Base-by-base conservation (phyloP, 2,329 filamentous ascomycete species). In the Monosporascus ibericus region DNA sequence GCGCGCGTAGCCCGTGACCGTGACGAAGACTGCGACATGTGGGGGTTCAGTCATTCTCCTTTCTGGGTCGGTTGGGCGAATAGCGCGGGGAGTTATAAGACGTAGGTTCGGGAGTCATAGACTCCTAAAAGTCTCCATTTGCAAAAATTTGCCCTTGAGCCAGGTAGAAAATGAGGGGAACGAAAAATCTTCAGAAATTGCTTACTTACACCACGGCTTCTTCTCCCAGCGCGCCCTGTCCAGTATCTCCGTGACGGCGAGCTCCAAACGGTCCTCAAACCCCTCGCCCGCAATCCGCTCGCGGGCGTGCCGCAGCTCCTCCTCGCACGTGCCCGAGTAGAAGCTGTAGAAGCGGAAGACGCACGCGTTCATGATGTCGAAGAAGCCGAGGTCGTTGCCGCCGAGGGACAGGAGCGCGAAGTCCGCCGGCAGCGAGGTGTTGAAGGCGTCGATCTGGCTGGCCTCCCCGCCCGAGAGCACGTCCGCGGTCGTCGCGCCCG, bases 301-400 rank as follows among this genome's bases (percentile, higher is more conserved):
- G 20, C 69, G 67, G 1, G 72, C 65, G 6, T 63, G 64, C 7
- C 56, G 60, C 1, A 76, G 66, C 1, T 73, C 72, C 3, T 67
- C 53, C 49, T 71, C 69, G 60, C 74, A 78, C 1, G 74, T 74
- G 5, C 73, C 73, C 17, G 71, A 74, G 63, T 74, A 75, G 61
- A 74, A 73, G 58, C 71, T 72, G 59, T 77, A 77, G 60, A 77
- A 77, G 34, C 73, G 69, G 56, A 77, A 77, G 17, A 78, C 71
- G 58, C 75, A 77, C 24, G 73, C 73, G 58, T 77, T 77, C 62
- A 77, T 74, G 20, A 77, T 72, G 38, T 73, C 70, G 55, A 75
- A 77, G 65, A 77, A 77, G 55, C 73, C 75, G 8, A 77, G 67
- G 56, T 77, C 75, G 60, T 77, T 77, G 17, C 75, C 74, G 47